Evolutionary conservation across 2,329 filamentous ascomycete genomes (phyloP), one percentile per base, ranked within the genome.

Genomic region (Cercospora brassicicola): DNA sequence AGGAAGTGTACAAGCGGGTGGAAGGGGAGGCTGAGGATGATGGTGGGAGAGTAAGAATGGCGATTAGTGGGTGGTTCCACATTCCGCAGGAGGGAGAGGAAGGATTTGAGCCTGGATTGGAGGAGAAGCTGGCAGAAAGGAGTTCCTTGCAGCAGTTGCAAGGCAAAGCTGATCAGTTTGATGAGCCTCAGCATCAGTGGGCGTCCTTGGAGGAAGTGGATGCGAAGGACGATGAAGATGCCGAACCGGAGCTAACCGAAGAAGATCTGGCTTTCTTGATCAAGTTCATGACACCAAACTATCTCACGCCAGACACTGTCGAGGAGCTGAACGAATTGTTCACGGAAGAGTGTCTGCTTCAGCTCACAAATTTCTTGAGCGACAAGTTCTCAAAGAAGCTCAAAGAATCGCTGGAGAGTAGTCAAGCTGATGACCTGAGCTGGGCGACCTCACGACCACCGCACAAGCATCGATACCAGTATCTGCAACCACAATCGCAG

Each of bases 1-100:
- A 98, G 82, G 95, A 99, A 81, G 95, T 99, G 4, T 98, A 97
- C 81, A 89, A 91, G 78, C 75, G 84, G 82, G 71, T 84, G 78
- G 68, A 84, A 83, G 77, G 86, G 83, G 74, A 87, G 88, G 80
- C 86, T 85, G 77, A 88, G 85, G 79, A 86, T 77, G 87, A 94
- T 67, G 90, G 90, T 18, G 90, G 90, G 0, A 88, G 92, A 59
- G 88, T 97, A 59, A 90, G 95, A 73, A 98, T 99, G 94, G 95
- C 95, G 61, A 97, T 99, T 77, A 97, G 93, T 78, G 95, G 95
- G 62, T 99, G 95, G 95, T 99, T 96, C 80, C 95, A 99, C 80
- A 98, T 99, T 71, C 95, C 95, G 0, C 95, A 99, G 81, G 82
- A 91, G 73, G 94, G 94, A 65, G 95, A 99, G 79, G 93, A 96